A percentile compares a stretch with the other conserved stretches of the same genome.
phyloP scores from a whole-genome alignment of 1,284 basidiomycete species.

The Athelia psychrophila region DNA sequence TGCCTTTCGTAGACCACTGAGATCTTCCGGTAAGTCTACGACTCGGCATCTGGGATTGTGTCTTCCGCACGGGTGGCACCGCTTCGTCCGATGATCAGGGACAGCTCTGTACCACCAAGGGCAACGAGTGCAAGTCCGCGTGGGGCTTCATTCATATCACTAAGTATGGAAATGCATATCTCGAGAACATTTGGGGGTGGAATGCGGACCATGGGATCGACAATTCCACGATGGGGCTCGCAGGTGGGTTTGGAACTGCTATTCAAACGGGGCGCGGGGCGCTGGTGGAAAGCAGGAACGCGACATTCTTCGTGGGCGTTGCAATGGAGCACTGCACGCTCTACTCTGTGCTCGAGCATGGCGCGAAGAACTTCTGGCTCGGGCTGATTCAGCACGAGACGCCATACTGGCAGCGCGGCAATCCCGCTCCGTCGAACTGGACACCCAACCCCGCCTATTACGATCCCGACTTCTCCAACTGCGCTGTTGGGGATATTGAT shows the following conservation, averaged over 20 bases:
- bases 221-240: not conserved
- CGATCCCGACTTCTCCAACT: not conserved
- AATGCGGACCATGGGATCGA: not conserved
- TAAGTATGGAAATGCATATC: not conserved
- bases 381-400: not conserved
- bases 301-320: not conserved
- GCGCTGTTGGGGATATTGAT: not conserved
- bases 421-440: not conserved
- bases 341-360: not conserved
- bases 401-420: not conserved
- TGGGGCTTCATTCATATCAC: not conserved
- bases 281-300: not conserved
- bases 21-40: no score
- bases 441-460: not conserved
- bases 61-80: not conserved
- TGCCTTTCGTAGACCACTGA: no score
- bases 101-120: not conserved
- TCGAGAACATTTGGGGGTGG: not conserved
- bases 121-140: not conserved
- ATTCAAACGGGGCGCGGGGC: not conserved
- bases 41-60: not conserved
- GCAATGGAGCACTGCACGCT: not conserved
- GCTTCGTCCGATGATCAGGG: not conserved
- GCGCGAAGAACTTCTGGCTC: not conserved
- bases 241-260: no score